Evolutionary conservation across 768 basidiomycete species (phyloP).

Genomic region (Chlorophyllum brunneum): DNA sequence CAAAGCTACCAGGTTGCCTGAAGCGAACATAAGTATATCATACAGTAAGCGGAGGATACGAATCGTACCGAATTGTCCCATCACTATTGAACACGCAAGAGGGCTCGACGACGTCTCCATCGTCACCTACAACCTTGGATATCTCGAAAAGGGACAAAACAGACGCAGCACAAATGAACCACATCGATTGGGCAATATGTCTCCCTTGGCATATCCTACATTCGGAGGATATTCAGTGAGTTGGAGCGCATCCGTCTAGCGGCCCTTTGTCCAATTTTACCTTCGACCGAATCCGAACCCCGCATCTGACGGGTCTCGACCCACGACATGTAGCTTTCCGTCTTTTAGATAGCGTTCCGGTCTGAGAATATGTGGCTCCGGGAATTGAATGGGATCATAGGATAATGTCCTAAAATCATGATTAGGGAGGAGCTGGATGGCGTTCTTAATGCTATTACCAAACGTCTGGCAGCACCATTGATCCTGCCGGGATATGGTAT

Average conservation of each 20-base stretch:
- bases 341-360: constrained; percentile 48
- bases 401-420: constrained; percentile 34
- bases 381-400: constrained; percentile 42
- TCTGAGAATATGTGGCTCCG: constrained; percentile 40
- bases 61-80: constrained; percentile 11
- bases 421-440: neutral
- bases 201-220: constrained; percentile 25
- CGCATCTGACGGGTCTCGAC: constrained; percentile 40
- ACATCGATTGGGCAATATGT: constrained; percentile 16
- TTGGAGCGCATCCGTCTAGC: too few species aligned
- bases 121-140: constrained; percentile 12
- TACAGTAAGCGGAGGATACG: neutral
- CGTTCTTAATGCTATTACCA: neutral
- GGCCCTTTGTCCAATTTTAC: too few species aligned
- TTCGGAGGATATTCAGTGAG: neutral
- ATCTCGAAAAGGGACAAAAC: constrained; percentile 17
- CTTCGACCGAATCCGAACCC: constrained; percentile 58
- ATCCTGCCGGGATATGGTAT: constrained; percentile 14
- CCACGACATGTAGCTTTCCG: constrained; percentile 28
- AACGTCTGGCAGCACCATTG: constrained; percentile 10
- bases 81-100: constrained; percentile 7
- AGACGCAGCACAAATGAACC: constrained; percentile 16
- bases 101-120: constrained; percentile 14
- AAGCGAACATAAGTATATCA: neutral
- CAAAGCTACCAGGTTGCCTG: constrained; percentile 21